phyloP scores from a whole-genome alignment of 495 filamentous ascomycete genomes.

The Hyaloscypha finlandica region DNA sequence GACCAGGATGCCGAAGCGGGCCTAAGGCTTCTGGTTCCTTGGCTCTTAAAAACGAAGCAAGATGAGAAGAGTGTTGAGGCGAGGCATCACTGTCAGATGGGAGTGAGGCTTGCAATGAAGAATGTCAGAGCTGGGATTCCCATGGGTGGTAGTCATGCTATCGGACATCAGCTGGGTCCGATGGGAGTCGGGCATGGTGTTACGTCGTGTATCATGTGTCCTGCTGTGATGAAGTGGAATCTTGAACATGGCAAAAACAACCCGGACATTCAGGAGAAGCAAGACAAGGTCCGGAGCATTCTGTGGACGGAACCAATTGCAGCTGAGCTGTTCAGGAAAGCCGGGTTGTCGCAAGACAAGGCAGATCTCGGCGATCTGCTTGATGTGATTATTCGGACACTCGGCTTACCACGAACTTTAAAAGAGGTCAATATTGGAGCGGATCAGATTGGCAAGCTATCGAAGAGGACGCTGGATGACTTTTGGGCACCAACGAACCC shows the following conservation, averaged over 20 bases:
- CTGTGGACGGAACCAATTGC: constrained; percentile 28
- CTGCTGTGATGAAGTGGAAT: constrained; percentile 62
- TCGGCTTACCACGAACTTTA: constrained; percentile 58
- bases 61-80: constrained; percentile 46
- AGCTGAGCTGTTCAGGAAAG: constrained; percentile 40
- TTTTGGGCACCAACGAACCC: constrained; percentile 52
- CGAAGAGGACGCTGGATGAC: constrained; percentile 54
- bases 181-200: constrained; percentile 65
- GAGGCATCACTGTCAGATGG: constrained; percentile 52
- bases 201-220: constrained; percentile 63
- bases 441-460: constrained; percentile 53
- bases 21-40: constrained; percentile 50
- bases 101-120: constrained; percentile 57
- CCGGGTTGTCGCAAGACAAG: constrained; percentile 37
- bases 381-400: constrained; percentile 52
- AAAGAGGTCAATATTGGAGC: constrained; percentile 55
- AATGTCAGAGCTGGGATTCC: constrained; percentile 50
- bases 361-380: constrained; percentile 56
- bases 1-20: constrained; percentile 48
- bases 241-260: constrained; percentile 41
- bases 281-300: neutral
- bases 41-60: constrained; percentile 49
- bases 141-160: constrained; percentile 61
- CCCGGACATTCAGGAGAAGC: constrained; percentile 34
- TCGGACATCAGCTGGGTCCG: constrained; percentile 65